Conservation (phyloP, 169 alveolate species). For the Babesia ovis region DNA sequence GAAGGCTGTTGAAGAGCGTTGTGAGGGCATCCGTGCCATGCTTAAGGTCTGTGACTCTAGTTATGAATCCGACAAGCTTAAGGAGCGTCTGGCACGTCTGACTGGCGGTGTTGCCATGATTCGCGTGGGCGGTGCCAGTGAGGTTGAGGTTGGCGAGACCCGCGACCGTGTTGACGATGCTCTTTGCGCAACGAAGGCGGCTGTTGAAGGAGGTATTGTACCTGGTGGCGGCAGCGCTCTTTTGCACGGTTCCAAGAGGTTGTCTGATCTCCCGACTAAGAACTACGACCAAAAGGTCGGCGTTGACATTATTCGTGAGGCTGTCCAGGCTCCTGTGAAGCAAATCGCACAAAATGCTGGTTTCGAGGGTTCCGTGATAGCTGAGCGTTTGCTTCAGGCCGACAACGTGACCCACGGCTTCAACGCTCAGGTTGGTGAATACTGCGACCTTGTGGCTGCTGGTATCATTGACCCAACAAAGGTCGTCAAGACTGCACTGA, state of each 20-base stretch:
- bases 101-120: slow-evolving; percentile 99
- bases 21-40: slow-evolving; percentile 88
- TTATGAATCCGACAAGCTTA: slow-evolving; percentile 93
- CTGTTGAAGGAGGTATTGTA: slow-evolving; percentile 98
- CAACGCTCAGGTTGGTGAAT: slow-evolving; percentile 94
- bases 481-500: slow-evolving; percentile 97
- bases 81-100: slow-evolving; percentile 97
- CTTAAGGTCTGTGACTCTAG: slow-evolving; percentile 88
- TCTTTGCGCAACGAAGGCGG: slow-evolving; percentile 98
- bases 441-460: slow-evolving; percentile 88
- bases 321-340: slow-evolving; percentile 95
- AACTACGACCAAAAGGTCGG: slow-evolving; percentile 94
- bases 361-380: slow-evolving; percentile 96
- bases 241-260: slow-evolving; percentile 86
- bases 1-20: slow-evolving; percentile 87
- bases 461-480: slow-evolving; percentile 99
- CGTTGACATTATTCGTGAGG: slow-evolving; percentile 92
- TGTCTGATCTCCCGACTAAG: slow-evolving; percentile 78
- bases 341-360: slow-evolving; percentile 98
- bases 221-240: slow-evolving; percentile 99
- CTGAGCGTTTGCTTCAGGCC: slow-evolving; percentile 89
- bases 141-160: slow-evolving; percentile 95
- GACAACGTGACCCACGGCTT: slow-evolving; percentile 87
- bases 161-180: slow-evolving; percentile 99
- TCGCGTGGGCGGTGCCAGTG: slow-evolving; percentile 96